Evolutionary conservation across 257 asterid genomes (phyloP).

Genomic region (Catharanthus roseus): DNA sequence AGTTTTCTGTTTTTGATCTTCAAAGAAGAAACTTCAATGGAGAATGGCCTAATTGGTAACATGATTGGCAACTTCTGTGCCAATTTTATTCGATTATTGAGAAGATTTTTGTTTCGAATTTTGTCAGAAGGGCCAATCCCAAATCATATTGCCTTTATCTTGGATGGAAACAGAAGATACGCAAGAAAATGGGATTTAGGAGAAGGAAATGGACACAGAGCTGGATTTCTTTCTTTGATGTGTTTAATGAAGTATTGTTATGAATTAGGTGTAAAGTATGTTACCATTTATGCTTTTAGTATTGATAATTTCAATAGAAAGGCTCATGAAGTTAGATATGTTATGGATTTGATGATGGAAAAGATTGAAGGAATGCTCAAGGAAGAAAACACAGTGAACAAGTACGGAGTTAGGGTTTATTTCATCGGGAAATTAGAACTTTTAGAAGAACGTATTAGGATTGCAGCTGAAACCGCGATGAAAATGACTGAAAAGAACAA

Average conservation of each 20-base stretch:
- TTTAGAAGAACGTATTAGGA: conserved; percentile 36
- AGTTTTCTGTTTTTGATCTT: not conserved
- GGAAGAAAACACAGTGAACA: conserved; percentile 45
- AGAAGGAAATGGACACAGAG: conserved; percentile 59
- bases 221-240: conserved; percentile 67
- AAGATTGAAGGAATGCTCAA: conserved; percentile 60
- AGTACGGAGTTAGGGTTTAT: conserved; percentile 59
- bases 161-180: conserved; percentile 75
- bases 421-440: conserved; percentile 64
- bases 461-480: conserved; percentile 67
- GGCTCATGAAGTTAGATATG: conserved; percentile 50
- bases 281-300: conserved; percentile 68
- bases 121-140: conserved; percentile 64
- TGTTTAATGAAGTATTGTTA: conserved; percentile 58
- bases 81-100: conserved; percentile 29
- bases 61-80: conserved; percentile 34
- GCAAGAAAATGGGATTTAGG: conserved; percentile 45
- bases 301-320: conserved; percentile 73
- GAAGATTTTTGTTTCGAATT: conserved; percentile 37
- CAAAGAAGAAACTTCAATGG: conserved; percentile 28
- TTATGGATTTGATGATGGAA: conserved; percentile 78
- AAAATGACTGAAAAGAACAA: conserved; percentile 45
- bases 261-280: conserved; percentile 53
- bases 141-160: conserved; percentile 58
- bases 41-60: conserved; percentile 10